A percentile compares a stretch with the other conserved stretches of the same genome.
These are phyloP conservation scores for Hyphopichia buzzinii DNA, from an alignment of 1,139 yeast species.

Conservation along the genomic window DNA sequence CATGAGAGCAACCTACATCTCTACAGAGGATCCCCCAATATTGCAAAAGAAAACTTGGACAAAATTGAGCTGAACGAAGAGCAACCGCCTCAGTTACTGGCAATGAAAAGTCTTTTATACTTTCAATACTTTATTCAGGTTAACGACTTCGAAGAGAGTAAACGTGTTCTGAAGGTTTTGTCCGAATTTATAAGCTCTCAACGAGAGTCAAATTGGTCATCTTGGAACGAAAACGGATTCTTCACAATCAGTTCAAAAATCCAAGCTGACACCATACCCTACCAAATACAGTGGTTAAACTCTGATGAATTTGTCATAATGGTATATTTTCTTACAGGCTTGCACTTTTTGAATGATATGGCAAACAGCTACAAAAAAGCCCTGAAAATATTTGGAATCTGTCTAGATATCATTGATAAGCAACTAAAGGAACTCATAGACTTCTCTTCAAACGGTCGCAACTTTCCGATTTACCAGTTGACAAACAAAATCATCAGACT, in stretches of 20 bases:
- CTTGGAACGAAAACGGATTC: slow-evolving; percentile 26
- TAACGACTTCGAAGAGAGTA: slow-evolving; percentile 19
- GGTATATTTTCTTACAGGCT: slow-evolving; percentile 40
- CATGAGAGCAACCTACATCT: slow-evolving; percentile 23
- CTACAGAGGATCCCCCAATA: slow-evolving; percentile 26
- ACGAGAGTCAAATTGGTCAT: slow-evolving; percentile 17
- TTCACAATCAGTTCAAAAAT: slow-evolving; percentile 12
- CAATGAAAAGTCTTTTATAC: slow-evolving; percentile 24
- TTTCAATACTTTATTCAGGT: slow-evolving; percentile 23
- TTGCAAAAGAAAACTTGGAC: slow-evolving; percentile 12
- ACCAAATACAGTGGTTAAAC: slow-evolving; percentile 35
- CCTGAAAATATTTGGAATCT: slow-evolving; percentile 31
- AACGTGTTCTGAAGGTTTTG: slow-evolving; percentile 20
- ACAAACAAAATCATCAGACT: slow-evolving; percentile 20
- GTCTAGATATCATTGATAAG: slow-evolving; percentile 29
- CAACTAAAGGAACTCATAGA: slow-evolving; percentile 20
- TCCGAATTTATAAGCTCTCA: slow-evolving; percentile 24
- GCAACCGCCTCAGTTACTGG: slow-evolving; percentile 27
- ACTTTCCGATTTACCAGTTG: slow-evolving; percentile 16
- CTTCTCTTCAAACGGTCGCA: slow-evolving; percentile 8
- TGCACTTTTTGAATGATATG: slow-evolving; percentile 18
- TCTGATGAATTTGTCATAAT: slow-evolving; percentile 40
- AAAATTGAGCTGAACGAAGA: slow-evolving; percentile 7
- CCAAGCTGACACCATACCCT: slow-evolving; percentile 5
- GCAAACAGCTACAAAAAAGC: slow-evolving; percentile 22